Base-by-base conservation (phyloP, 306 rosid species). In the Pyrus communis region DNA sequence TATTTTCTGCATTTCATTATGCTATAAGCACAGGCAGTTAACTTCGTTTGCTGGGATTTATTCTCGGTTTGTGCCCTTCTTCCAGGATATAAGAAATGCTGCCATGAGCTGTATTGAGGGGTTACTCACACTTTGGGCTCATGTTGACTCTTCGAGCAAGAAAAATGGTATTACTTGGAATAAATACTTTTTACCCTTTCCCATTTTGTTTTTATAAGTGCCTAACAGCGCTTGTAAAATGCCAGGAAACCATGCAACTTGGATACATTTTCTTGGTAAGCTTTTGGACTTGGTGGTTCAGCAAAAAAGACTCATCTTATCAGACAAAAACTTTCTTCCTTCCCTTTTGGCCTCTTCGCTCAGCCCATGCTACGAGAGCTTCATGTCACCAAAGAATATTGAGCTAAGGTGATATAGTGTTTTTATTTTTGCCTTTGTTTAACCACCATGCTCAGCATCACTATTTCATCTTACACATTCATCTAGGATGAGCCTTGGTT, bases 31-130 rank as follows among this genome's bases (percentile, higher is more conserved):
- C 60, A 72, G 75, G 23, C 21, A 60, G 23, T 75, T 31, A 46
- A 18, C 12, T 74, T 76, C 74, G 75, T 78, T 71, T 23, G 17
- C 28, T 63, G 73, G 3, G 31, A 60, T 38, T 63, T 19, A 49
- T 65, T 58, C 31, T 40, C 19, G 60, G 60, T 57, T 21, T 22
- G 9, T 57, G 13, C 27, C 61, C 57, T 76, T 75, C 70, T 82
- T 71, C 76, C 86, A 94, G 97, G 89, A 84, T 64, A 67, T 83
- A 79, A 89, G 91, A 80, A 76, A 80, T 79, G 95, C 87, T 70
- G 91, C 97, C 33, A 89, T 95, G 95, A 81, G 79, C 78, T 90
- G 97, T 76, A 74, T 89, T 25, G 95, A 85, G 67, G 86, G 84
- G 78, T 64, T 95, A 55, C 77, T 71, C 69, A 82, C 88, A 65